Percentiles rank a stretch among this genome's conserved stretches.
These are phyloP conservation scores for Adansonia gregorii DNA, from an alignment of 441 rosid genomes.

Conservation along the genomic window DNA sequence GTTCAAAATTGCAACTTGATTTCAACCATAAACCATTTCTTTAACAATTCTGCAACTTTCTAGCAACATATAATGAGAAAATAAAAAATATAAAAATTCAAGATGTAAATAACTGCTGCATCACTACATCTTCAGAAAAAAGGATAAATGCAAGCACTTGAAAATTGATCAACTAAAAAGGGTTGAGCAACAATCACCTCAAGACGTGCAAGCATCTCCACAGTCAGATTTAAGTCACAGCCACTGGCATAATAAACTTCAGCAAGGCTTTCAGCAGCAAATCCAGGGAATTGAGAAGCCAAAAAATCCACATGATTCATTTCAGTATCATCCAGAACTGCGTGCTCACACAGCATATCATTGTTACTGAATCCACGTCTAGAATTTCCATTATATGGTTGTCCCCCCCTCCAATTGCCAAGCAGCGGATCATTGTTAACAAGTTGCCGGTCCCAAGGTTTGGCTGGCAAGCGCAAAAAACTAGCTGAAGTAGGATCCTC, in stretches of 20 bases:
- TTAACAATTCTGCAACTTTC: conserved; percentile 16
- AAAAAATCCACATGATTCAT: conserved; percentile 75
- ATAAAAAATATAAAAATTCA: neutral
- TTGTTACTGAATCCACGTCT: conserved; percentile 46
- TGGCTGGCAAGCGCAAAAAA: conserved; percentile 52
- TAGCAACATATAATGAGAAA: neutral
- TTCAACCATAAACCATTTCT: neutral
- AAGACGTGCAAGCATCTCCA: conserved; percentile 96
- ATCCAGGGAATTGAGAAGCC: conserved; percentile 88
- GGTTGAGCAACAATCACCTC: conserved; percentile 66
- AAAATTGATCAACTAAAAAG: conserved; percentile 18
- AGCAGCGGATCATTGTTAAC: conserved; percentile 56
- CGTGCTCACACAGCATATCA: conserved; percentile 59
- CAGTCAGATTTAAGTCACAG: conserved; percentile 78
- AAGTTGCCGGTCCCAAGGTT: conserved; percentile 86
- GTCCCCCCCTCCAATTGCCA: conserved; percentile 56
- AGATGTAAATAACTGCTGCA: conserved; percentile 23
- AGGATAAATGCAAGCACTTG: conserved; percentile 15
- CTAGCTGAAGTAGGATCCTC: conserved; percentile 59
- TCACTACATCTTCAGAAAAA: conserved; percentile 3
- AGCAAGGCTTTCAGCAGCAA: conserved; percentile 89
- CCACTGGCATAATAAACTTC: conserved; percentile 91
- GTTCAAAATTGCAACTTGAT: neutral
- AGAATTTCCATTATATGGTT: conserved; percentile 56
- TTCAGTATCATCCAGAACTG: conserved; percentile 54